Conservation (phyloP, 192 early-diverging fungal genomes). For the Coemansia sp. region DNA sequence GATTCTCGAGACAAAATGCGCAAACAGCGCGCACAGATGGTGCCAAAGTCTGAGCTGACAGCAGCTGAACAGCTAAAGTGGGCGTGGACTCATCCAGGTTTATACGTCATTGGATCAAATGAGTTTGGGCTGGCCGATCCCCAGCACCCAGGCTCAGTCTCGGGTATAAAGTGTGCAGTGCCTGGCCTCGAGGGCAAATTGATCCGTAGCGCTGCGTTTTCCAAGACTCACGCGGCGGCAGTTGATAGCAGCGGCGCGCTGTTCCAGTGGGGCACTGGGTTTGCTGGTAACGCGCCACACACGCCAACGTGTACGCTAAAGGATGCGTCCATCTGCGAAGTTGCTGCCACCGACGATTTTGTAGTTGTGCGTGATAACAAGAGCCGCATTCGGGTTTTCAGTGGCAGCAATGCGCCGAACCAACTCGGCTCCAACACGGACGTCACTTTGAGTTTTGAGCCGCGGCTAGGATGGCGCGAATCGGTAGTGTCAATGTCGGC, state of each 20-base stretch:
- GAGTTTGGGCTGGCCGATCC: conserved; percentile 37
- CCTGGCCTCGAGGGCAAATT: conserved; percentile 37
- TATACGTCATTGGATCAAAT: conserved; percentile 45
- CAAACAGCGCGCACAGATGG: conserved; percentile 12
- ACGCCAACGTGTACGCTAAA: conserved; percentile 19
- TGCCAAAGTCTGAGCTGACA: conserved; percentile 22
- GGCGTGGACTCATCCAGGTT: conserved; percentile 44
- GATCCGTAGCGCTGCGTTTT: conserved; percentile 32
- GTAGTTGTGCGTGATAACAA: conserved; percentile 23
- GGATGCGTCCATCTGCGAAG: conserved; percentile 16
- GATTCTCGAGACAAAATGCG: conserved; percentile 6
- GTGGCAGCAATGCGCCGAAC: neutral
- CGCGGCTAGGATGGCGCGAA: conserved; percentile 47
- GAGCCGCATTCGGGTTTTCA: conserved; percentile 35
- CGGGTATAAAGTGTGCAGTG: conserved; percentile 26
- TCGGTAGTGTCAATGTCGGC: conserved; percentile 31
- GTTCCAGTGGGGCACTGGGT: conserved; percentile 51
- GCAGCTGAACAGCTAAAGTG: conserved; percentile 37
- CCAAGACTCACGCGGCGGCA: conserved; percentile 35
- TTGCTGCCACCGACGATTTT: conserved; percentile 30
- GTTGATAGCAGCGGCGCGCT: conserved; percentile 28
- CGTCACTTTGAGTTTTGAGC: conserved; percentile 24
- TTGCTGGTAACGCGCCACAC: conserved; percentile 24
- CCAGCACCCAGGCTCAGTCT: conserved; percentile 10
- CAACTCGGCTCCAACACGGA: neutral